Evolutionary conservation across 164 flowering plant genomes (phyloP), one percentile per base, ranked within the genome.

Genomic region (Macadamia tetraphylla): DNA sequence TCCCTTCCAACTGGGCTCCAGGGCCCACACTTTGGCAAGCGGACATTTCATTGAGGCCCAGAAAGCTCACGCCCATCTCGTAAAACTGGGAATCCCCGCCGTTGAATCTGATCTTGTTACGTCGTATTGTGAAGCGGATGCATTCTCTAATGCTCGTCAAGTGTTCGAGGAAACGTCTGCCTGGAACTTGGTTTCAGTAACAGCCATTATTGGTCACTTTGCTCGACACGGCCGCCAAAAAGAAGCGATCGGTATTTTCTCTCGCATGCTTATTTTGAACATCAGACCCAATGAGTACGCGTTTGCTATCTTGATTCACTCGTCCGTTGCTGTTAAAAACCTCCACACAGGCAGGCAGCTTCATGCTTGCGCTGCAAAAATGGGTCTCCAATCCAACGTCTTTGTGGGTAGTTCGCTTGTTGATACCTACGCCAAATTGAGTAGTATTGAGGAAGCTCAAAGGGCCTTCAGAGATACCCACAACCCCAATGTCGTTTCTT

Each of bases 401-500:
- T 85, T 75, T 65, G 91, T 83, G 53, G 94, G 96, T 40, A 92
- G 92, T 70, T 85, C 91, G 1, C 43, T 85, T 58, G 29, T 87
- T 31, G 86, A 88, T 74, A 71, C 78, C 18, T 92, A 89, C 70
- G 80, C 73, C 43, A 92, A 89, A 76, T 60, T 85, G 69, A 68
- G 86, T 55, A 65, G 60, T 1, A 56, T 86, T 13, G 80, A 81
- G 30, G 91, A 87, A 62, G 89, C 89, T 63, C 61, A 62, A 48
- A 81, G 61, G 55, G 89, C 80, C 69, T 87, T 92, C 69, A 82
- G 79, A 31, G 96, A 88, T 62, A 92, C 75, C 63, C 55, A 67
- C 1, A 44, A 77, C 3, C 94, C 89, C 0, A 86, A 90, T 80
- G 92, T 92, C 40, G 90, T 92, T 56, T 86, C 96, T 71, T 85